A percentile compares a stretch with the other conserved stretches of the same genome.
These are phyloP conservation scores for Arthrobotrys megalospora DNA, from an alignment of 2,329 filamentous ascomycete genomes.

Conservation along the genomic window DNA sequence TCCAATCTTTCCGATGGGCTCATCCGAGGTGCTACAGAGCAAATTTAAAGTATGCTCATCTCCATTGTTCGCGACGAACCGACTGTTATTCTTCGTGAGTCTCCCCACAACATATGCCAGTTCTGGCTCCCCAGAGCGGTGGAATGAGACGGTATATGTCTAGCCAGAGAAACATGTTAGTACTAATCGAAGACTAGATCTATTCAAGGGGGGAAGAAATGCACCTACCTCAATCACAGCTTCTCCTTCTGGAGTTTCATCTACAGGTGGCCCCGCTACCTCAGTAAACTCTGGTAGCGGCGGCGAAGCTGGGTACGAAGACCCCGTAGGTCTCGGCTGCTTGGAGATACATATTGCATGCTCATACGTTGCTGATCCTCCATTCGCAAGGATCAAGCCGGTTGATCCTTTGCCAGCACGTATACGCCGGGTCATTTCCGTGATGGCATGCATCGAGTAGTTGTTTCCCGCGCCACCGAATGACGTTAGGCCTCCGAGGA, in stretches of 20 bases:
- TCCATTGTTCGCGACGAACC: slow-evolving; percentile 74
- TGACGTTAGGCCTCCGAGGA: slow-evolving; percentile 77
- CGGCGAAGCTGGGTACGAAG: slow-evolving; percentile 70
- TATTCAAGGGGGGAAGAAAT: not conserved
- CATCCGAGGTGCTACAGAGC: slow-evolving; percentile 68
- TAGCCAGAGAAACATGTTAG: slow-evolving; percentile 63
- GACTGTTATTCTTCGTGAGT: slow-evolving; percentile 69
- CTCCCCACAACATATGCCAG: slow-evolving; percentile 72
- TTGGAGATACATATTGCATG: slow-evolving; percentile 75
- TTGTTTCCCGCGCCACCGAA: slow-evolving; percentile 81
- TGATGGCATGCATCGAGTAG: slow-evolving; percentile 77
- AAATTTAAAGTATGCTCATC: slow-evolving; percentile 70
- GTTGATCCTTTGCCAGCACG: slow-evolving; percentile 69
- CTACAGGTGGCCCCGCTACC: slow-evolving; percentile 67
- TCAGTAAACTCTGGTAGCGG: slow-evolving; percentile 69
- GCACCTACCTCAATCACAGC: slow-evolving; percentile 72
- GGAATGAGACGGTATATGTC: slow-evolving; percentile 76
- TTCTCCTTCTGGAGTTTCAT: slow-evolving; percentile 70
- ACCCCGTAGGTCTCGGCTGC: slow-evolving; percentile 66
- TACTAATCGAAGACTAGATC: not conserved
- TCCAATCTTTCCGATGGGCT: slow-evolving; percentile 71
- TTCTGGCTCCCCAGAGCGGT: slow-evolving; percentile 70
- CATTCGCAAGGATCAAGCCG: slow-evolving; percentile 77
- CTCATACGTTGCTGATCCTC: slow-evolving; percentile 77
- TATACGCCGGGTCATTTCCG: slow-evolving; percentile 73